phyloP scores from a whole-genome alignment of 805 yeast species.

The Yarrowia sp. region DNA sequence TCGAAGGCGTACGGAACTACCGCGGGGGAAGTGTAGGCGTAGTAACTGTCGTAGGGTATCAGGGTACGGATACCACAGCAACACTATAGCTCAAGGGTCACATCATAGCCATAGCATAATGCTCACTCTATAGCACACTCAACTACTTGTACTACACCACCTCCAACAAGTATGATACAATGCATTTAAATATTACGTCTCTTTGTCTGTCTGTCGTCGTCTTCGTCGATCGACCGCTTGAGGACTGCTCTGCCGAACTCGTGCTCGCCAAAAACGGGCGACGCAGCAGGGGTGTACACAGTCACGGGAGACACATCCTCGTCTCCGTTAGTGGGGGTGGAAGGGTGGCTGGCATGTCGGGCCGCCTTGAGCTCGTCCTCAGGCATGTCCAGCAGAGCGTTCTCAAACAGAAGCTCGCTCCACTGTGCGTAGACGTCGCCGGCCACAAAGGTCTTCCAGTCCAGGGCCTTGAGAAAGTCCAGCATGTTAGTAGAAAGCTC shows the following conservation, averaged over 20 bases:
- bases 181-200: constrained; percentile 38
- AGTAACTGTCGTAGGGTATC: too few species aligned
- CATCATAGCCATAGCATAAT: not conserved
- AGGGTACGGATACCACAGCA: too few species aligned
- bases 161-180: constrained; percentile 23
- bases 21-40: not conserved
- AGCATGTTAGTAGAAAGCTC: constrained; percentile 64
- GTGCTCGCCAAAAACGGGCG: constrained; percentile 36
- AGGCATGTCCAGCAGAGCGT: constrained; percentile 36
- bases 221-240: constrained; percentile 32
- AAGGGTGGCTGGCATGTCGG: too few species aligned
- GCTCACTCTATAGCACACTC: not conserved
- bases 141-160: not conserved
- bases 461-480: constrained; percentile 58
- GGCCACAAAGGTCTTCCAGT: constrained; percentile 65
- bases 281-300: constrained; percentile 38
- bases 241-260: constrained; percentile 19
- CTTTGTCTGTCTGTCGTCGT: constrained; percentile 14
- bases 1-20: not conserved
- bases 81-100: too few species aligned
- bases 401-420: constrained; percentile 47
- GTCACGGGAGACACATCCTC: constrained; percentile 28
- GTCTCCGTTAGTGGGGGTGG: constrained; percentile 14
- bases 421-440: constrained; percentile 56
- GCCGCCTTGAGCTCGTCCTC: constrained; percentile 5